A percentile compares a stretch with the other conserved stretches of the same genome.
Evolutionary conservation across 2,329 filamentous ascomycete species (phyloP).

Genomic region (Scytalidium lignicola): DNA sequence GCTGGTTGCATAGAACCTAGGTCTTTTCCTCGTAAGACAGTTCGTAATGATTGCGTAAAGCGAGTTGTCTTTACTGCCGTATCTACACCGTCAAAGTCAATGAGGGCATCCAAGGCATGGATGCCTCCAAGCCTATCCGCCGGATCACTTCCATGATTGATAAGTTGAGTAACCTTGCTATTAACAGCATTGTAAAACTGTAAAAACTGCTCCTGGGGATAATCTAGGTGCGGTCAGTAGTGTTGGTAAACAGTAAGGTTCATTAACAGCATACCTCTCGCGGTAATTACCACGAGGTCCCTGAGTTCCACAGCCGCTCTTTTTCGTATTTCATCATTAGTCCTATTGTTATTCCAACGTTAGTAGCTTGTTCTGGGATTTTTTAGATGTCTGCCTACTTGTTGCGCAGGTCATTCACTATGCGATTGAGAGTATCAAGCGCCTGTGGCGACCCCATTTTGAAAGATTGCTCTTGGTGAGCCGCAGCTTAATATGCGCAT

Average conservation of each 20-base stretch:
- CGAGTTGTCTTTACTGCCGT: constrained; percentile 88
- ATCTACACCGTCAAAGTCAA: constrained; percentile 96
- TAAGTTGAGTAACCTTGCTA: constrained; percentile 63
- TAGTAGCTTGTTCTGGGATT: not conserved
- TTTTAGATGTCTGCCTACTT: constrained; percentile 14
- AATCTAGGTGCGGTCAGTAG: constrained; percentile 47
- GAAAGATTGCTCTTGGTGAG: constrained; percentile 11
- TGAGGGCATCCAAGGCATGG: constrained; percentile 83
- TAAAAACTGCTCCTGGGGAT: constrained; percentile 73
- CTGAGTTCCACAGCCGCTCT: constrained; percentile 27
- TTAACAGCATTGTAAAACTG: constrained; percentile 65
- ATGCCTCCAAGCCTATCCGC: constrained; percentile 88
- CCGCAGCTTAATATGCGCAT: constrained; percentile 15
- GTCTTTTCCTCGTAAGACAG: constrained; percentile 84
- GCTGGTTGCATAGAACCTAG: constrained; percentile 86
- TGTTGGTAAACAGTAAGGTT: constrained; percentile 1
- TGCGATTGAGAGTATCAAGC: constrained; percentile 24
- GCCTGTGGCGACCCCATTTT: constrained; percentile 27
- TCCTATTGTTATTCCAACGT: constrained; percentile 10
- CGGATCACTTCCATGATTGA: constrained; percentile 80
- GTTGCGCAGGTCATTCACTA: constrained; percentile 26
- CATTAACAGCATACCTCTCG: constrained; percentile 22
- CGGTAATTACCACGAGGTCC: constrained; percentile 26
- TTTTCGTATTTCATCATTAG: constrained; percentile 27
- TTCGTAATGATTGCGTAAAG: constrained; percentile 86